phyloP scores from a whole-genome alignment of 305 asterid species.

The Fraxinus floribunda region DNA sequence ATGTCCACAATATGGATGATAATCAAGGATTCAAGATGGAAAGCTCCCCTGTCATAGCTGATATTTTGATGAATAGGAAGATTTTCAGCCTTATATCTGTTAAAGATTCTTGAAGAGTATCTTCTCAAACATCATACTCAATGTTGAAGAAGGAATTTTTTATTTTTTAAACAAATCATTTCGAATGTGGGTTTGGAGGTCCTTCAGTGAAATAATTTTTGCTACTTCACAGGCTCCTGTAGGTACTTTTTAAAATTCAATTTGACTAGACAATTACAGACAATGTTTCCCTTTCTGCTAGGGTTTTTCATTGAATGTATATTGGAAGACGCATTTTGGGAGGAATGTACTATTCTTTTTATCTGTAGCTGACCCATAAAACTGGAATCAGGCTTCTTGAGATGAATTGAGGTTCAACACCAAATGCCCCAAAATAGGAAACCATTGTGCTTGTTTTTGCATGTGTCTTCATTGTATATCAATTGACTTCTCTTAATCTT shows the following conservation, averaged over 20 bases:
- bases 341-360: neutral
- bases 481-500: neutral
- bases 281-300: neutral
- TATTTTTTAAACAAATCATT: neutral
- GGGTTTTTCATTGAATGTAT: neutral
- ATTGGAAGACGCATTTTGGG: neutral
- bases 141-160: neutral
- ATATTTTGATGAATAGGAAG: neutral
- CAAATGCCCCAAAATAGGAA: neutral
- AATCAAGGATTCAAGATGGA: neutral
- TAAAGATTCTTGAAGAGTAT: neutral
- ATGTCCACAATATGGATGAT: conserved; percentile 5
- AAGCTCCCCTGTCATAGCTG: neutral
- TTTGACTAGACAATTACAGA: neutral
- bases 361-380: neutral
- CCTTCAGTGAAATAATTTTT: neutral
- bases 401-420: neutral
- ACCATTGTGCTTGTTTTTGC: neutral
- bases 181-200: neutral
- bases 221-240: neutral
- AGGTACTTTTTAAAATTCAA: neutral
- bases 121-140: neutral
- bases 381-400: neutral
- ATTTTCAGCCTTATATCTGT: conserved; percentile 3
- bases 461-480: neutral